A percentile compares a stretch with the other conserved stretches of the same genome.
Evolutionary conservation across 257 asterid species (phyloP).

Genomic region (Asclepias syriaca): DNA sequence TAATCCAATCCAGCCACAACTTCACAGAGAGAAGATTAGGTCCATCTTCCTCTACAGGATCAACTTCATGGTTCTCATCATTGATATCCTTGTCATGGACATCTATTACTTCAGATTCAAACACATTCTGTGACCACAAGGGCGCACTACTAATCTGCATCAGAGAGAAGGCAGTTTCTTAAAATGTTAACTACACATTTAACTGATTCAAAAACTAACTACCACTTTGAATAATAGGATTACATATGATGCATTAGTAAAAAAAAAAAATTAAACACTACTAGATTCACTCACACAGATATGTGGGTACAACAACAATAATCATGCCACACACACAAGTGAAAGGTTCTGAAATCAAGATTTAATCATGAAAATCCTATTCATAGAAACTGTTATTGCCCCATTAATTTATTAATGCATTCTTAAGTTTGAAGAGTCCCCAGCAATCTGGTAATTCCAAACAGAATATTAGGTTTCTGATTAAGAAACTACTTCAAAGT

Average conservation of each 20-base stretch:
- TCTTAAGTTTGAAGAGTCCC: no score
- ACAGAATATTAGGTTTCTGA: no score
- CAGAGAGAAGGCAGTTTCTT: conserved; percentile 14
- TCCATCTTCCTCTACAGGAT: conserved; percentile 40
- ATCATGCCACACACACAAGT: background rate
- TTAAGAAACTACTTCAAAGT: no score
- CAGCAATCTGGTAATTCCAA: no score
- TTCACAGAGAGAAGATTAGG: conserved; percentile 31
- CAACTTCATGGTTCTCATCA: conserved; percentile 25
- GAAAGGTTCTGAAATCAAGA: no score
- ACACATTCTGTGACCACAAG: conserved; percentile 66
- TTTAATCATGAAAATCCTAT: no score
- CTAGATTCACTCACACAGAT: background rate
- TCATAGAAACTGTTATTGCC: no score
- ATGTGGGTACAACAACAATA: background rate
- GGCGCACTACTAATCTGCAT: conserved; percentile 84
- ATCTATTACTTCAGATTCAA: conserved; percentile 27
- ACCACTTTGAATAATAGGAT: no score
- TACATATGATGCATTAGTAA: background rate
- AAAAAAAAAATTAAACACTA: background rate
- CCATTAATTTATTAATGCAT: no score
- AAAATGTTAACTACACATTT: conserved; percentile 6
- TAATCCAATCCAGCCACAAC: conserved; percentile 72
- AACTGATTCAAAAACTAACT: conserved; percentile 6
- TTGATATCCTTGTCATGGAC: conserved; percentile 22